Evolutionary conservation across 495 filamentous ascomycete genomes (phyloP).

Genomic region (Pyrenula massariospora): DNA sequence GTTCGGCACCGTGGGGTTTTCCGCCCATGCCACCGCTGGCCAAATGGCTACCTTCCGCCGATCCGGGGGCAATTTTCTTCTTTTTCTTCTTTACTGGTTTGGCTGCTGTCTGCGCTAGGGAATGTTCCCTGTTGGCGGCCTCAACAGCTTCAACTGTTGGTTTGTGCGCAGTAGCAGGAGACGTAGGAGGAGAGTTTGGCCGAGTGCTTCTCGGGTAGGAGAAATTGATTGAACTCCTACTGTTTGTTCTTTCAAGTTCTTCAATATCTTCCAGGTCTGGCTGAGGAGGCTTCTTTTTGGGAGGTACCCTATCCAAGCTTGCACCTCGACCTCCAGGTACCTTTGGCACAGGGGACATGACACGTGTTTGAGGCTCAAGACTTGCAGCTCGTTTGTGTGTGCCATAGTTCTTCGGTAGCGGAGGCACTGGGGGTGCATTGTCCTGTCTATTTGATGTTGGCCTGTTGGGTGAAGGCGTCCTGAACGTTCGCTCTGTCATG

Average conservation of each 20-base stretch:
- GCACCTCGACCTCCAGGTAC: conserved; percentile 23
- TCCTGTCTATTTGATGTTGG: conserved; percentile 29
- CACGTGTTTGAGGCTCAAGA: conserved; percentile 37
- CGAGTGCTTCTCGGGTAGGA: conserved; percentile 63
- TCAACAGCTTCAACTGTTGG: conserved; percentile 8
- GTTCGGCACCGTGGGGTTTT: conserved; percentile 23
- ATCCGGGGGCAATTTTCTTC: conserved; percentile 18
- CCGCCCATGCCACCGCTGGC: conserved; percentile 20
- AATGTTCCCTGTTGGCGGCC: conserved; percentile 18
- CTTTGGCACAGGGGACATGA: conserved; percentile 33
- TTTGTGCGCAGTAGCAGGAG: neutral
- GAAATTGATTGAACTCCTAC: conserved; percentile 68
- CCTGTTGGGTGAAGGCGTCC: conserved; percentile 51
- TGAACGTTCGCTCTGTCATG: conserved; percentile 79
- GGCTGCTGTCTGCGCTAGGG: conserved; percentile 32
- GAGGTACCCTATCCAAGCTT: conserved; percentile 31
- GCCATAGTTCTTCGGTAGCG: conserved; percentile 42
- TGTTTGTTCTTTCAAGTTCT: conserved; percentile 44
- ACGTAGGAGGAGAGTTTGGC: conserved; percentile 22
- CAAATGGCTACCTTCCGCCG: conserved; percentile 32
- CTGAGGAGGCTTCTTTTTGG: neutral
- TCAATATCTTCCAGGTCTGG: conserved; percentile 4
- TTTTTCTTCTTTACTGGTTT: conserved; percentile 43
- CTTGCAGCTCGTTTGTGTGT: conserved; percentile 37
- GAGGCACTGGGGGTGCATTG: conserved; percentile 59